These are phyloP conservation scores for Elsinoe perseae DNA, from an alignment of 2,329 filamentous ascomycete genomes.

Conservation along the genomic window DNA sequence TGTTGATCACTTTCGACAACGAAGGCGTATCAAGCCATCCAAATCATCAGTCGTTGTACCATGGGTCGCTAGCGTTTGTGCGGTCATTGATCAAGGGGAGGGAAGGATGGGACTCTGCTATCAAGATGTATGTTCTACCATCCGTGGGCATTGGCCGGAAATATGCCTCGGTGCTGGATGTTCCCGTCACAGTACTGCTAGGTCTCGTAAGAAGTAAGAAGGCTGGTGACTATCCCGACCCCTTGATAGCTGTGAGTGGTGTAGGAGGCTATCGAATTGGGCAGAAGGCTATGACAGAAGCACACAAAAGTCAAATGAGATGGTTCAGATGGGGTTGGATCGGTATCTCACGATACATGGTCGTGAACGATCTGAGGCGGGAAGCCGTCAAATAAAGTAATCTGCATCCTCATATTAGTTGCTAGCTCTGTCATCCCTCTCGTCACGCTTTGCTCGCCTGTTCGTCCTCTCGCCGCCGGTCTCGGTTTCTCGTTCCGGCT, in stretches of 20 bases:
- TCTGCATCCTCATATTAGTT: not conserved
- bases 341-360: conserved; percentile 83
- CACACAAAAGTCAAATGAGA: conserved; percentile 92
- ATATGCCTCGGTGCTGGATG: conserved; percentile 70
- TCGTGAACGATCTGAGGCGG: conserved; percentile 74
- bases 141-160: conserved; percentile 68
- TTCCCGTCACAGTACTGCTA: conserved; percentile 54
- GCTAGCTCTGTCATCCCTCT: not conserved
- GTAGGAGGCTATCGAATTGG: conserved; percentile 58
- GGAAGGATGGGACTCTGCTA: conserved; percentile 60
- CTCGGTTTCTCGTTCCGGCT: too few relatives aligned
- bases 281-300: conserved; percentile 78
- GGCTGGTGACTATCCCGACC: conserved; percentile 46
- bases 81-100: conserved; percentile 55
- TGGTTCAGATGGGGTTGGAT: conserved; percentile 99
- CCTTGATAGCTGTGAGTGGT: conserved; percentile 64
- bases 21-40: conserved; percentile 77
- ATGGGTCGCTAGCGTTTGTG: conserved; percentile 70
- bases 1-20: conserved; percentile 84
- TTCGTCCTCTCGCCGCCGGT: too few relatives aligned
- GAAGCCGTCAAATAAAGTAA: conserved; percentile 39
- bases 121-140: conserved; percentile 78
- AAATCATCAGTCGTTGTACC: conserved; percentile 85
- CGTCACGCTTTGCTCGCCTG: not conserved
- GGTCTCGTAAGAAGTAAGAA: conserved; percentile 46